Evolutionary conservation across 2,329 filamentous ascomycete species (phyloP).

Genomic region (Fusarium drepaniforme): DNA sequence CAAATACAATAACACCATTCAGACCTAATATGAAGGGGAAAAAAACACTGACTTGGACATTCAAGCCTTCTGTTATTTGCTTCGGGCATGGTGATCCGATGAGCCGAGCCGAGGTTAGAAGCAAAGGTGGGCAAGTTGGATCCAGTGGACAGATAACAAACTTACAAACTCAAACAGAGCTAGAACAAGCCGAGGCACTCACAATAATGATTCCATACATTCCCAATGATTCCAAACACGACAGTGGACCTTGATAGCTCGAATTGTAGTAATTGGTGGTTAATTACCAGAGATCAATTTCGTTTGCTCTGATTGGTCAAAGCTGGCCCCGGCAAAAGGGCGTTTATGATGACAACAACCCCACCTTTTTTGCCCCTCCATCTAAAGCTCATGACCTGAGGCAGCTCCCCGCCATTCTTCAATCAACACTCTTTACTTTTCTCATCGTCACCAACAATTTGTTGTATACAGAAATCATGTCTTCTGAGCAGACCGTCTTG

Average conservation of each 20-base stretch:
- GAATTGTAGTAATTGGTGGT: neutral
- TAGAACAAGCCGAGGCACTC: neutral
- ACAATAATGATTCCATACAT: neutral
- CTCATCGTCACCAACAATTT: neutral
- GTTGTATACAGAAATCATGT: slow-evolving; percentile 40
- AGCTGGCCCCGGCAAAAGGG: slow-evolving; percentile 1
- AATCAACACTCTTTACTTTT: neutral
- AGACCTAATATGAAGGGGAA: too few species aligned
- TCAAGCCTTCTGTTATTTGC: neutral
- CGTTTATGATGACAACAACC: slow-evolving; percentile 8
- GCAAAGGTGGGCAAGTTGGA: neutral
- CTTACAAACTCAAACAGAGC: neutral
- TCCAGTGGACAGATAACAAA: neutral
- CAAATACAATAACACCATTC: neutral
- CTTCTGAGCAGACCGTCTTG: slow-evolving; percentile 59
- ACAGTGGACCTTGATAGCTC: neutral
- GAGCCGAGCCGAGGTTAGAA: neutral
- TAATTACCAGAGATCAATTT: neutral
- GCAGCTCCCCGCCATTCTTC: neutral
- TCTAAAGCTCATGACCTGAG: neutral
- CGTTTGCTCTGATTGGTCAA: neutral
- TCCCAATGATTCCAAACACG: neutral
- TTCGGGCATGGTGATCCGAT: neutral
- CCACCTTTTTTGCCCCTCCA: slow-evolving; percentile 30
- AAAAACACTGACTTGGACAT: neutral